Evolutionary conservation across 331 rosid species (phyloP), one percentile per base, ranked within the genome.

Genomic region (Malus hybrid): DNA sequence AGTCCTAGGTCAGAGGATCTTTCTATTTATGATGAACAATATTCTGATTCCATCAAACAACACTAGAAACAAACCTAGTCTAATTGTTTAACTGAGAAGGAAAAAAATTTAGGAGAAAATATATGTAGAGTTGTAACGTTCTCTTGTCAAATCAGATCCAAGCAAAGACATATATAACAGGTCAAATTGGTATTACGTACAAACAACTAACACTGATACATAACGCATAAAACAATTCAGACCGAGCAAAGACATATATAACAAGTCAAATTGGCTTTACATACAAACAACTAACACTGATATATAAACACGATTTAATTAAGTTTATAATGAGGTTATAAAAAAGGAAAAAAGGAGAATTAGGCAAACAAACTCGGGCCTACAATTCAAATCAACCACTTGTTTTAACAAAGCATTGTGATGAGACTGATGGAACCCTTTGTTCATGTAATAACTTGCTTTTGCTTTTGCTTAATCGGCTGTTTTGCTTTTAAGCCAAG

Each of bases 401-500:
- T 22, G 2, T 11, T 70, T 70, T 70, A 29, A 6, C 22, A 62
- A 52, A 70, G 76, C 67, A 10, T 60, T 48, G 29, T 67, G 67
- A 59, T 5, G 22, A 28, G 31, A 42, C 48, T 22, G 70, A 39
- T 3, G 5, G 27, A 7, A 29, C 9, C 52, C 2, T 59, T 57
- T 42, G 14, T 44, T 48, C 31, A 54, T 31, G 22, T 15, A 5
- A 36, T 59, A 42, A 69, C 52, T 50, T 50, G 56, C 57, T 18
- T 65, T 78, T 74, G 82, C 56, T 65, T 48, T 67, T 39, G 80
- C 83, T 78, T 75, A 72, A 76, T 67, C 56, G 39, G 48, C 44
- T 14, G 34, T 18, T 42, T 73, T 72, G 70, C 76, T 86, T 80
- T 76, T 6, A 78, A 81, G 82, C 83, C 77, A 81, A 76, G 80